phyloP scores from a whole-genome alignment of 1,284 basidiomycete species.

The Vanrija pseudolonga region DNA sequence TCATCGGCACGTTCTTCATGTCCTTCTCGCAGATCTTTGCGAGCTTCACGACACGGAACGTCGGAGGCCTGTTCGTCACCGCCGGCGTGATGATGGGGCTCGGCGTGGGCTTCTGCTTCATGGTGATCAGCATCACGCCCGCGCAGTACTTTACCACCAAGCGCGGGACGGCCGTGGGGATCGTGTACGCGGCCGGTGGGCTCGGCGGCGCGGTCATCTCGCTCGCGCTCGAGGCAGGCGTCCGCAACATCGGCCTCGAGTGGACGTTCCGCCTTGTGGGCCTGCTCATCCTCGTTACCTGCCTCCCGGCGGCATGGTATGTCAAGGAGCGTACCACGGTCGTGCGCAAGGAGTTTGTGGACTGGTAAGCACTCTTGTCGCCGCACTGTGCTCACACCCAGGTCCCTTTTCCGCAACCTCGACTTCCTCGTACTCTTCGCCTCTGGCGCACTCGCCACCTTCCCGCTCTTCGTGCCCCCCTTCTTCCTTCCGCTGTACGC shows the following conservation, averaged over 20 bases:
- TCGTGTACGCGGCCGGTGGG: conserved; percentile 41
- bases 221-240: conserved; percentile 29
- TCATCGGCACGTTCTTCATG: conserved; percentile 27
- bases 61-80: conserved; percentile 27
- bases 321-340: conserved; percentile 4
- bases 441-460: conserved; percentile 37
- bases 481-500: conserved; percentile 47
- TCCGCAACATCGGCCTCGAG: conserved; percentile 27
- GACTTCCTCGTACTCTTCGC: conserved; percentile 38
- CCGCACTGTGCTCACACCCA: conserved; percentile 8
- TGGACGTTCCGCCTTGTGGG: conserved; percentile 18
- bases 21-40: conserved; percentile 33
- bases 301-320: conserved; percentile 13
- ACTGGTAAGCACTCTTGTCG: conserved; percentile 3
- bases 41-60: conserved; percentile 21
- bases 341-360: conserved; percentile 1
- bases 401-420: conserved; percentile 29
- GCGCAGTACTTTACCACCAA: conserved; percentile 37
- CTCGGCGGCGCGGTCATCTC: conserved; percentile 41
- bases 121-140: conserved; percentile 18
- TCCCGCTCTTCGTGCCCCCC: conserved; percentile 45
- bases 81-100: conserved; percentile 26
- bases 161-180: conserved; percentile 38
- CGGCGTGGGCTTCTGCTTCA: conserved; percentile 26
- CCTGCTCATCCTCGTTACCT: conserved; percentile 1